Evolutionary conservation across 106 monocot species (phyloP), one percentile per base, ranked within the genome.

Genomic region (Gastrodia elata): DNA sequence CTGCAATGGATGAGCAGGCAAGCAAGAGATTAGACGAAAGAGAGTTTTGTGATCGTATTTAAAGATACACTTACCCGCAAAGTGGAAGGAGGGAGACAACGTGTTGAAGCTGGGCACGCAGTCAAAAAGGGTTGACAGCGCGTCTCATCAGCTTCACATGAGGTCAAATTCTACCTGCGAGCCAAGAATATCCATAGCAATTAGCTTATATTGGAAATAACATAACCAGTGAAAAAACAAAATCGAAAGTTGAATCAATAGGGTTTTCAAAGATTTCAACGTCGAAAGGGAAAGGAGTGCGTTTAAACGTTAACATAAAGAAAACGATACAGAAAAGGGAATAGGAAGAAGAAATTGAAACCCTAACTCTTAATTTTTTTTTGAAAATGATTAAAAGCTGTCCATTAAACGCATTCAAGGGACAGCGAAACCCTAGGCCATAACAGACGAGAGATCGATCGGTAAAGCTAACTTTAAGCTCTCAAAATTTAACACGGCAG

Each of bases 71-170:
- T 40, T 40, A 27, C 69, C 39, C 0, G 26, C n/a, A 40, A 16
- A 35, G 26, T 11, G 10, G 39, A 40, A 40, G 20, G 20, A 68
- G 16, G 39, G 38, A 39, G 69, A 40, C 5, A 27, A 40, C 39
- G 68, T 37, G 35, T 67, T 67, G 67, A 67, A 67, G 6, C 67
- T 67, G 67, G 67, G 67, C 33, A 18, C 36, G 67, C 36, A 18
- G 67, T 40, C 68, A 69, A 69, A 38, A 5, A 9, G 24, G 38
- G 24, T 40, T 69, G 69, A 69, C 69, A 40, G 24, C 40, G 35
- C 39, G 26, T 22, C 40, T 25, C n/a, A n/a, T n/a, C 40, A 69
- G 41, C 25, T 69, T 69, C 37, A 25, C 4, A 37, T 24, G 40
- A 69, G n/a, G 13, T 26, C 69, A 25, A 40, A 22, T 69, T 18